Conservation (phyloP, 805 yeast species). For the Candida takata region DNA sequence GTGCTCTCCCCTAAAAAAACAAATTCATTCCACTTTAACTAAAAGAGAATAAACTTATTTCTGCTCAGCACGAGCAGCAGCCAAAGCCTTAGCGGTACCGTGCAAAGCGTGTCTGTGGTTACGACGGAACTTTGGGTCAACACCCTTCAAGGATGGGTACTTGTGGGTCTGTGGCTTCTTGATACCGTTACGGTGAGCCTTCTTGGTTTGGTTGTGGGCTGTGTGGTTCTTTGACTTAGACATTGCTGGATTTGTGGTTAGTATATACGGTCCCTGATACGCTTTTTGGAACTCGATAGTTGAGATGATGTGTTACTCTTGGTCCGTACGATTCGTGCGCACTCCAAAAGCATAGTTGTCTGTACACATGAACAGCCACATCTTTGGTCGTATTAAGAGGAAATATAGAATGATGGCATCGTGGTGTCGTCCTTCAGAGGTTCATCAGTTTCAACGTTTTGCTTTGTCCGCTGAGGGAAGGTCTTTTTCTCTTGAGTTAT, state of each 20-base stretch:
- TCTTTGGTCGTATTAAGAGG: too few species aligned
- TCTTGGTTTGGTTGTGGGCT: conserved; percentile 98
- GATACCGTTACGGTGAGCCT: conserved; percentile 99
- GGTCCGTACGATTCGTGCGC: too few species aligned
- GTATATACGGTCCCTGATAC: too few species aligned
- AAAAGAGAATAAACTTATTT: conserved; percentile 8
- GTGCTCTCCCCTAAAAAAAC: conserved; percentile 1
- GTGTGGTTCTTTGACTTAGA: conserved; percentile 99
- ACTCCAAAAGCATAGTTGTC: too few species aligned
- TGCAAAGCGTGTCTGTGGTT: conserved; percentile 99
- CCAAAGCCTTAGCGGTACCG: conserved; percentile 94
- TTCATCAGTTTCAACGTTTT: too few species aligned
- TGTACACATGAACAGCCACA: too few species aligned
- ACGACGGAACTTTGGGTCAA: conserved; percentile 98
- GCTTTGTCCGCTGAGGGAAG: too few species aligned
- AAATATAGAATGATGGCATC: too few species aligned
- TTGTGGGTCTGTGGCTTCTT: conserved; percentile 98
- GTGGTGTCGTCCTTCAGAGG: too few species aligned
- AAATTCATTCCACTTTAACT: not conserved
- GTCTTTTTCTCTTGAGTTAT: too few species aligned
- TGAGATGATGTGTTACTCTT: too few species aligned
- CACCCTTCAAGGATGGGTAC: conserved; percentile 98
- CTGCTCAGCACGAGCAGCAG: conserved; percentile 64
- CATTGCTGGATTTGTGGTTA: conserved; percentile 46
- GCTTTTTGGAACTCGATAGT: too few species aligned